Percentiles rank a stretch among this genome's conserved stretches.
These are phyloP conservation scores for Pseudocercospora musae DNA, from an alignment of 2,329 filamentous ascomycete genomes.

Conservation along the genomic window DNA sequence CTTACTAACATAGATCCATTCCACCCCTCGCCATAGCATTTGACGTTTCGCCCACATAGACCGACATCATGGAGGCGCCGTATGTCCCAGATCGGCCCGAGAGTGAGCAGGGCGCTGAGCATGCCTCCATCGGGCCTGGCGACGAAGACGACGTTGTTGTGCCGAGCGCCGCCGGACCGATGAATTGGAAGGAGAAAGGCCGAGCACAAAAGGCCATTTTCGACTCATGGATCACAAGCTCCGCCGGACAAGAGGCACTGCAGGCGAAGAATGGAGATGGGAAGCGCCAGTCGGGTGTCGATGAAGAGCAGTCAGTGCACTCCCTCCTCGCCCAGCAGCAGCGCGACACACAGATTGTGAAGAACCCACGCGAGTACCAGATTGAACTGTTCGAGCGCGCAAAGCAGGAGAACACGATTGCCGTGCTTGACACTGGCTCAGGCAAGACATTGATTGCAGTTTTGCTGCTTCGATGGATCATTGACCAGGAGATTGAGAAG, in stretches of 20 bases:
- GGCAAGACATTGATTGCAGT: constrained; percentile 97
- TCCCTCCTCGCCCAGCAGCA: constrained; percentile 54
- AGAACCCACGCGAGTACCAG: constrained; percentile 84
- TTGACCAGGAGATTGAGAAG: constrained; percentile 73
- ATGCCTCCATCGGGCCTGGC: constrained; percentile 19
- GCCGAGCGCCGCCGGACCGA: constrained; percentile 15
- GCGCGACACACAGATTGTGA: constrained; percentile 57
- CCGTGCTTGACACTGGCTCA: constrained; percentile 90
- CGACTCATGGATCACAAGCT: constrained; percentile 41
- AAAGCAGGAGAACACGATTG: constrained; percentile 81
- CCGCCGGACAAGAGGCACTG: constrained; percentile 44
- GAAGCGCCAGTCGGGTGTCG: constrained; percentile 32
- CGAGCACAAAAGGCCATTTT: constrained; percentile 44
- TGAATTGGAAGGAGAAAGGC: constrained; percentile 37
- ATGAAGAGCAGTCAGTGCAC: constrained; percentile 52
- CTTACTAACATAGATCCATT: background rate
- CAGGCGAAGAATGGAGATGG: constrained; percentile 38
- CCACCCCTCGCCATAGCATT: background rate
- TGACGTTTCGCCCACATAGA: background rate
- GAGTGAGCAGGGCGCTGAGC: constrained; percentile 2
- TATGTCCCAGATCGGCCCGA: background rate
- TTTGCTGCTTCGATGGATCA: constrained; percentile 70
- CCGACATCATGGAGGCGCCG: constrained; percentile 13
- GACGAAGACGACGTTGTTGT: constrained; percentile 23
- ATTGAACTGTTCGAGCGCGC: constrained; percentile 85